Conservation (phyloP, 257 asterid species). For the Paulownia fortunei region DNA sequence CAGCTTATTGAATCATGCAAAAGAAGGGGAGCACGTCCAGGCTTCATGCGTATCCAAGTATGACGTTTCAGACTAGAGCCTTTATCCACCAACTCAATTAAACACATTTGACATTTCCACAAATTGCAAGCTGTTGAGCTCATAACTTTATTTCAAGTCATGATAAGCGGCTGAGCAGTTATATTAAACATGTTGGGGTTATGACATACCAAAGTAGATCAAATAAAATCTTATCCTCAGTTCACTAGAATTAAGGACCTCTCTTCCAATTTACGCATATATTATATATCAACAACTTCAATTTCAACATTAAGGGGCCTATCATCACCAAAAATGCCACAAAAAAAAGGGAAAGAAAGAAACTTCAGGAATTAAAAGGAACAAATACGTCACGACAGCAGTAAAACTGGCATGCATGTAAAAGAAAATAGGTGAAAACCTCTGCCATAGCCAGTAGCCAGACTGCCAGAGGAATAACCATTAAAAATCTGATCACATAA, state of each 20-base stretch:
- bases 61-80: neutral
- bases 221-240: slow-evolving; percentile 9
- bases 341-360: neutral
- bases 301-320: neutral
- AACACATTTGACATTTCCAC: slow-evolving; percentile 11
- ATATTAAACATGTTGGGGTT: neutral
- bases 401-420: slow-evolving; percentile 20
- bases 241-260: slow-evolving; percentile 9
- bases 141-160: neutral
- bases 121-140: neutral
- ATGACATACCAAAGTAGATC: slow-evolving; percentile 11
- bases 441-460: too few species aligned
- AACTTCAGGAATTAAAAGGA: neutral
- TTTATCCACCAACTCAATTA: slow-evolving; percentile 8
- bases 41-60: slow-evolving; percentile 11
- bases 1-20: slow-evolving; percentile 12
- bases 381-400: neutral
- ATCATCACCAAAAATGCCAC: neutral
- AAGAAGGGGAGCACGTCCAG: neutral
- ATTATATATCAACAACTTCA: neutral
- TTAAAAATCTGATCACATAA: neutral
- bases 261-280: slow-evolving; percentile 5
- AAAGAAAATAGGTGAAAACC: neutral
- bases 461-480: slow-evolving; percentile 19
- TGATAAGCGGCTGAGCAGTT: slow-evolving; percentile 1